Base-by-base conservation (phyloP, 1,284 basidiomycete species). In the Dichomitus squalens region DNA sequence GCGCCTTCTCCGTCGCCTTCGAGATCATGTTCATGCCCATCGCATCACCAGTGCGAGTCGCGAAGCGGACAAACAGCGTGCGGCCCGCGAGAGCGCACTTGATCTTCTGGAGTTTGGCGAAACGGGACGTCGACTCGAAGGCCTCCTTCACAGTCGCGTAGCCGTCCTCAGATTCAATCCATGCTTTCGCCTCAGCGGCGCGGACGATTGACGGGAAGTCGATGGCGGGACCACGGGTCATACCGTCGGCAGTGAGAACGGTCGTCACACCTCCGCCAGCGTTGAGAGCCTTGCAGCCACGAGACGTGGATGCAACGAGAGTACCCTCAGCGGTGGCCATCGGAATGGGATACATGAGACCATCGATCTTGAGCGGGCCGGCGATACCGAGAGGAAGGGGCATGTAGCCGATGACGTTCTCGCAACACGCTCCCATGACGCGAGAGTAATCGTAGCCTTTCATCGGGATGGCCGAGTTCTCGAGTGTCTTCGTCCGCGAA, bases 11-110 rank as follows among this genome's bases (percentile, higher is more conserved):
- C 8, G 93, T 95, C 7, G 95, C 95, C 76, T 96, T 96, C 25
- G 89, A 92, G 70, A 95, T 94, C 96, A 99, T 99, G 80, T 99
- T 99, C 97, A 99, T 99, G 33, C 96, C 96, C 96, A 99, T 99
- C 29, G 96, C 97, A 71, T 99, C 97, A 55, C 97, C 97, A 0
- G 97, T 99, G 52, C 83, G 89, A 57, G 95, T 98, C 47, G 92
- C 92, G 70, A 99, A 98, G 48, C 97, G 86, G n/a, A 98, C 89
- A 73, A 90, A 99, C 38, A 99, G 79, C 36, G 95, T 98, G 39
- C 95, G 83, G 21, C 95, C 95, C 2, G 95, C 95, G 70, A 96
- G 78, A 0, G 89, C 90, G 49, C 87, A 88, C 81, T 96, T 95
- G 67, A 97, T 79, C 52, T 80, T 83, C 74, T 90, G 86, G 52